Evolutionary conservation across 2,329 filamentous ascomycete species (phyloP).

Genomic region (Cladosporium sp.): DNA sequence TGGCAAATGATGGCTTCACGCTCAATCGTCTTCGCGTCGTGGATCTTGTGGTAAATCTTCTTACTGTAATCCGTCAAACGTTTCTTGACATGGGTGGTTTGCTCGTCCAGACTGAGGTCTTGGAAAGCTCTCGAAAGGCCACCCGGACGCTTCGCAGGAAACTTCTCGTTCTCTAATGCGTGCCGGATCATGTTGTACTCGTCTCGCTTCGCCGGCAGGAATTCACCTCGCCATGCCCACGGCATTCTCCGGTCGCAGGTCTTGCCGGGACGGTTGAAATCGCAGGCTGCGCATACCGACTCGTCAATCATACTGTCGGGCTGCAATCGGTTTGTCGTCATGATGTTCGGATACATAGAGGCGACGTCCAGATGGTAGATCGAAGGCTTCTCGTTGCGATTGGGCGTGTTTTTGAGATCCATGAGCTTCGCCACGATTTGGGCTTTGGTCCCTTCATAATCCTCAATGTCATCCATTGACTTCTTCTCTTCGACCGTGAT

Average conservation of each 20-base stretch:
- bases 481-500: conserved; percentile 49
- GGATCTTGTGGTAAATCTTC: conserved; percentile 99
- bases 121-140: conserved; percentile 68
- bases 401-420: conserved; percentile 72
- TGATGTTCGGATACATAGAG: conserved; percentile 99
- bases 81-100: conserved; percentile 73
- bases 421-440: conserved; percentile 69
- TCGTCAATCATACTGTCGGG: conserved; percentile 99
- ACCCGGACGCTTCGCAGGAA: conserved; percentile 71
- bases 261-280: conserved; percentile 96
- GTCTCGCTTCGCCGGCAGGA: conserved; percentile 88
- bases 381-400: conserved; percentile 74
- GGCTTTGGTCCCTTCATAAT: conserved; percentile 60
- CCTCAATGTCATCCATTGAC: conserved; percentile 44
- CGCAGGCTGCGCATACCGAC: conserved; percentile 91
- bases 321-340: conserved; percentile 97
- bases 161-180: conserved; percentile 83
- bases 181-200: conserved; percentile 99
- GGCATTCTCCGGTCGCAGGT: conserved; percentile 91
- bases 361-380: conserved; percentile 99
- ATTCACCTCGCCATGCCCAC: conserved; percentile 98
- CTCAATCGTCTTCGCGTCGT: conserved; percentile 85
- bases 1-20: conserved; percentile 98
- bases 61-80: conserved; percentile 88
- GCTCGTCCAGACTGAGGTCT: conserved; percentile 75